Evolutionary conservation across 768 basidiomycete species (phyloP).

Genomic region (Kwoniella europaea): DNA sequence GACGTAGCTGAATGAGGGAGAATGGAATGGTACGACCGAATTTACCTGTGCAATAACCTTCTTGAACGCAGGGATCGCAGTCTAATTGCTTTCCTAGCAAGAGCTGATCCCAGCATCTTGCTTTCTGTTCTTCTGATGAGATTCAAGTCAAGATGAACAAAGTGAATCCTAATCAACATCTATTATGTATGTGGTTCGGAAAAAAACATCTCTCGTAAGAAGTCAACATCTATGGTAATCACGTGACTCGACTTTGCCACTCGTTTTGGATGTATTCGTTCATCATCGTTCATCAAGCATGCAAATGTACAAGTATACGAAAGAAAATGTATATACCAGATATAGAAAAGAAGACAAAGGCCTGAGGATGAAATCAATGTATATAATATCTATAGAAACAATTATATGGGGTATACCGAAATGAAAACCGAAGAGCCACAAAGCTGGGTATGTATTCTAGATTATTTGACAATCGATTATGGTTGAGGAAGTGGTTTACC

Average conservation of each 20-base stretch:
- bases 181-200: not conserved
- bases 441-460: not conserved
- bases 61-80: conserved; percentile 2
- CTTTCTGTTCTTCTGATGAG: not conserved
- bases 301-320: not conserved
- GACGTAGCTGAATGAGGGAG: not conserved
- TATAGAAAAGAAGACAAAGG: not conserved
- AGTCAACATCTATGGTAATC: not conserved
- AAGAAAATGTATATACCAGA: not conserved
- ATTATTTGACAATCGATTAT: not conserved
- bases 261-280: not conserved
- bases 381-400: not conserved
- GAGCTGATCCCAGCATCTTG: conserved; percentile 14
- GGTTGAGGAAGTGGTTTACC: conserved; percentile 35
- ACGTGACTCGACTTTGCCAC: not conserved
- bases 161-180: not conserved
- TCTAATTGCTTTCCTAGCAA: conserved; percentile 18
- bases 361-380: not conserved
- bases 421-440: not conserved
- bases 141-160: not conserved
- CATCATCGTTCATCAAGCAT: not conserved
- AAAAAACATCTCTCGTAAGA: not conserved
- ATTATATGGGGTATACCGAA: not conserved
- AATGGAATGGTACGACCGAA: not conserved
- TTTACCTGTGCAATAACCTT: conserved; percentile 11